Percentiles rank a stretch among this genome's conserved stretches.
These are phyloP conservation scores for Penicillium sp. DNA, from an alignment of 2,329 filamentous ascomycete species.

Conservation along the genomic window DNA sequence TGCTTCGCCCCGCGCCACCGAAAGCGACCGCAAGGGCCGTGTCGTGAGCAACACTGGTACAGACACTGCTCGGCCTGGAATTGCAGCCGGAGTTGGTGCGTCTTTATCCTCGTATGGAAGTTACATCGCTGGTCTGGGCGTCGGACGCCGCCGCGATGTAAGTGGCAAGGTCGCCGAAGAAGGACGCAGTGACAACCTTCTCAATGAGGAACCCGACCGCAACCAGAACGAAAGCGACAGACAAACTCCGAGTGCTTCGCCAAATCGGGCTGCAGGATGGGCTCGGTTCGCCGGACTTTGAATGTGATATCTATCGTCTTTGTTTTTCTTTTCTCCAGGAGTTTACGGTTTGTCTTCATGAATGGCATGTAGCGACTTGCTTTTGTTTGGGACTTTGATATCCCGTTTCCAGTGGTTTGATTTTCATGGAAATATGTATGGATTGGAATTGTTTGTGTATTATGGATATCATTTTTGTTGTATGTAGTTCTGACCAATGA, in stretches of 20 bases:
- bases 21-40: constrained; percentile 44
- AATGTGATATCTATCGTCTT: constrained; percentile 5
- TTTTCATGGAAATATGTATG: constrained; percentile 12
- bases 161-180: constrained; percentile 51
- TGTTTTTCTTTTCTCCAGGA: constrained; percentile 6
- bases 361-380: constrained; percentile 21
- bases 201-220: constrained; percentile 15
- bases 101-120: constrained; percentile 42
- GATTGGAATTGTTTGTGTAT: constrained; percentile 11
- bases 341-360: constrained; percentile 17
- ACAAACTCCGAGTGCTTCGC: constrained; percentile 17
- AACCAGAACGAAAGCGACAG: constrained; percentile 12
- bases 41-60: constrained; percentile 47
- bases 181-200: constrained; percentile 37
- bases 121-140: constrained; percentile 46
- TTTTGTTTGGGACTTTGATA: constrained; percentile 7
- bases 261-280: constrained; percentile 46
- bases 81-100: constrained; percentile 29
- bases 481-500: constrained; percentile 6
- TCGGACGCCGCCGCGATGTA: constrained; percentile 49
- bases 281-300: constrained; percentile 45
- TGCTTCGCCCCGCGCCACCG: constrained; percentile 17
- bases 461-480: not conserved
- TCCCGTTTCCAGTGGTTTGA: constrained; percentile 4
- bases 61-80: constrained; percentile 31